These are phyloP conservation scores for Curvularia verruculosa DNA, from an alignment of 2,329 filamentous ascomycete species.

Conservation along the genomic window DNA sequence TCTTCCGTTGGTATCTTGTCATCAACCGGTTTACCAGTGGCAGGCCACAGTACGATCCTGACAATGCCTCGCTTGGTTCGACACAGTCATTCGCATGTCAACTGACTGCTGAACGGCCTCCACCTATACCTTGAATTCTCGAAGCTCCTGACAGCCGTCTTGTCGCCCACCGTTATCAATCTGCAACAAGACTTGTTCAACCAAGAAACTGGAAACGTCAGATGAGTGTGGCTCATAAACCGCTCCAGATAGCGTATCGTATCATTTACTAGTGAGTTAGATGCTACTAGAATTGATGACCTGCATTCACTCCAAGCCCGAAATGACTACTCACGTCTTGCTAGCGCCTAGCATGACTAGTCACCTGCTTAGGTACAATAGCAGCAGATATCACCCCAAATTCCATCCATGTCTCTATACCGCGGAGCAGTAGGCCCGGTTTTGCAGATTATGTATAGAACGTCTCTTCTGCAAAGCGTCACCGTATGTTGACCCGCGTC, in stretches of 20 bases:
- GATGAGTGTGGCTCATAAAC: not conserved
- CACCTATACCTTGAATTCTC: not conserved
- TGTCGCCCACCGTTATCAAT: not conserved
- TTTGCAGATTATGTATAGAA: not conserved
- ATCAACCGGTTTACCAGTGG: not conserved
- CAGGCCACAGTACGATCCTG: not conserved
- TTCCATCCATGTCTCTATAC: not conserved
- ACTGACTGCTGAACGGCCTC: not conserved
- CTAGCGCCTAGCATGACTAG: not conserved
- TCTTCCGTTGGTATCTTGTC: not conserved
- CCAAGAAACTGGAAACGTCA: not conserved
- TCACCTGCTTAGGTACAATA: not conserved
- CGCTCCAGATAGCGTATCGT: not conserved
- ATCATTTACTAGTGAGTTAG: not conserved
- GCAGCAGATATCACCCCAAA: not conserved
- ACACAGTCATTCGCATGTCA: not conserved
- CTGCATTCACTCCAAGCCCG: constrained; percentile 2
- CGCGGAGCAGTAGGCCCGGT: not conserved
- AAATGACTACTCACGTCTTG: not conserved
- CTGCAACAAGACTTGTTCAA: not conserved
- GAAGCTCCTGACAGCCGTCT: not conserved
- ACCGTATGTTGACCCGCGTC: not conserved
- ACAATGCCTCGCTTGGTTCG: not conserved
- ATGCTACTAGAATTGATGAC: constrained; percentile 33
- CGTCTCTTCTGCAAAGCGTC: not conserved